A percentile compares a stretch with the other conserved stretches of the same genome.
phyloP scores from a whole-genome alignment of 352 stramenopile genomes.

The Phytopythium litorale region DNA sequence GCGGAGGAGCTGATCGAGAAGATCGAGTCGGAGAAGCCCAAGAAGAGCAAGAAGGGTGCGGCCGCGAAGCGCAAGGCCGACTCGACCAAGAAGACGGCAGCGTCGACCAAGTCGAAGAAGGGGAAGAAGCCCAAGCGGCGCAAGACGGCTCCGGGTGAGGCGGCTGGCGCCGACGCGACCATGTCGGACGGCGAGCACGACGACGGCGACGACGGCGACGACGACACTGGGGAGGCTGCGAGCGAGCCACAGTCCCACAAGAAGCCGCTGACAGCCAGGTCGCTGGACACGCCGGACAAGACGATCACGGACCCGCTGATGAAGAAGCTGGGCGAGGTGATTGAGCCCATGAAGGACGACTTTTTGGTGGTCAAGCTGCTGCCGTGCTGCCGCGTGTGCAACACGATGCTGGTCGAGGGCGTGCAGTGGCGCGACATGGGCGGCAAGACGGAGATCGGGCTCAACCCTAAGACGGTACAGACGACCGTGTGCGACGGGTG shows the following conservation, averaged over 20 bases:
- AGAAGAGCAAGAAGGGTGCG: slow-evolving; percentile 59
- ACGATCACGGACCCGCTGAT: slow-evolving; percentile 78
- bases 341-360: slow-evolving; percentile 90
- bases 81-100: slow-evolving; percentile 57
- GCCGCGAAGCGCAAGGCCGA: slow-evolving; percentile 60
- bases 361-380: slow-evolving; percentile 87
- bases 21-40: slow-evolving; percentile 81
- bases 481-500: slow-evolving; percentile 74
- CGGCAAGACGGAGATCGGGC: slow-evolving; percentile 54
- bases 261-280: slow-evolving; percentile 37
- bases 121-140: slow-evolving; percentile 74
- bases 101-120: slow-evolving; percentile 62
- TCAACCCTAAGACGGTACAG: slow-evolving; percentile 68
- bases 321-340: slow-evolving; percentile 83
- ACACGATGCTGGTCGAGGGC: slow-evolving; percentile 67
- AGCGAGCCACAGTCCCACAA: slow-evolving; percentile 7
- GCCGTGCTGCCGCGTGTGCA: slow-evolving; percentile 81
- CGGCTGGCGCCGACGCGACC: slow-evolving; percentile 11
- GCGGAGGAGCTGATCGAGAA: slow-evolving; percentile 89
- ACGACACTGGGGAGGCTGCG: slow-evolving; percentile 18
- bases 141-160: slow-evolving; percentile 32
- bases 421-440: slow-evolving; percentile 58
- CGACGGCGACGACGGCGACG: slow-evolving; percentile 38
- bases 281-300: slow-evolving; percentile 57
- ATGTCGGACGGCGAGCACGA: slow-evolving; percentile 31